Base-by-base conservation (phyloP, 306 rosid genomes). In the Corylus americana region DNA sequence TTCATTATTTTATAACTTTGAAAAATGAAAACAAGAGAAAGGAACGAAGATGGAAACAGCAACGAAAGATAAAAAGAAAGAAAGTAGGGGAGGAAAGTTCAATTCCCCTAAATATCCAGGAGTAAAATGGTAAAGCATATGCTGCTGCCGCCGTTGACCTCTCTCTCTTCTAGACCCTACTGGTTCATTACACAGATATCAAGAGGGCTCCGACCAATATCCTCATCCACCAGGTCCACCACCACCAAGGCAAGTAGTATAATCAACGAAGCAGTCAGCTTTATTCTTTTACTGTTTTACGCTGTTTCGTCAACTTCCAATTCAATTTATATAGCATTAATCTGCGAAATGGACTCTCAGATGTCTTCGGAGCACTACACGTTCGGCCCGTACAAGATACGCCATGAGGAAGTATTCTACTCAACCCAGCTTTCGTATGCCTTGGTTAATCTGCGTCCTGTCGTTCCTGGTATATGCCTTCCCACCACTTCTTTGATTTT, bases 391-490 rank as follows among this genome's bases (percentile, higher is more conserved):
- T 87, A 90, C 90, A 87, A 90, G 83, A 91, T 95, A 70, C 88
- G 86, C 82, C 70, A 69, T n/a, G 88, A 68, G 53, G 96, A 89
- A 87, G 98, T 95, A 31, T 95, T 95, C 84, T 91, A 86, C 86
- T 47, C 82, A 47, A 86, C 97, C n/a, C 48, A 58, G 12, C 95
- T 91, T 58, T 92, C 98, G 29, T 95, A 81, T 61, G 98, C 98
- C 55, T 64, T 90, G 89, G 98, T 95, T 74, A 92, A 95, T 73
- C 89, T 95, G 7, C 98, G 97, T 75, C 98, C 98, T 78, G 77
- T 80, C 87, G 85, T 95, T 76, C 98, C 98, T 82, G 98, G 98
- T 95, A 75, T 61, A 4, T 13, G 22, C 11, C 5, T 2, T n/a
- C 20, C 47, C 17, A 20, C 53, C 70, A 37, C n/a, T 10, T 76